These are phyloP conservation scores for Melastoma malabathricum DNA, from an alignment of 345 rosid genomes.

Conservation along the genomic window DNA sequence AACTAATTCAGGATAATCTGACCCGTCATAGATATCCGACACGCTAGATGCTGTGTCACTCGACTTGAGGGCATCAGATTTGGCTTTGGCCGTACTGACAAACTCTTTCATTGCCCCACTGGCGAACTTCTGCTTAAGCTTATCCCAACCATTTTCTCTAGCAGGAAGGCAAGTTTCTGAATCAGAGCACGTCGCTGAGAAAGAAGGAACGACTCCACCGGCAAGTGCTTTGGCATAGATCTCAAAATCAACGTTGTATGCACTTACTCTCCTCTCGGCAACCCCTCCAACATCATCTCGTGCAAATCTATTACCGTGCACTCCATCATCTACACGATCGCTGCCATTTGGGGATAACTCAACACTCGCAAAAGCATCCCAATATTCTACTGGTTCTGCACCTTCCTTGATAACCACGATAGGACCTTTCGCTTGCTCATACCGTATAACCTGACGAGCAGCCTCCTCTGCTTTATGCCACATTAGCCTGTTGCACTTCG, in stretches of 20 bases:
- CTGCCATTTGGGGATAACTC: conserved; percentile 18
- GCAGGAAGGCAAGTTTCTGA: conserved; percentile 57
- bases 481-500: conserved; percentile 30
- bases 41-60: conserved; percentile 1
- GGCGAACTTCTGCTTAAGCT: conserved; percentile 50
- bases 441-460: conserved; percentile 51
- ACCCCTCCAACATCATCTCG: conserved; percentile 9
- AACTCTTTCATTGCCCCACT: conserved; percentile 38
- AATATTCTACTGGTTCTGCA: conserved; percentile 42
- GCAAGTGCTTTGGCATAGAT: conserved; percentile 47
- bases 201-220: conserved; percentile 60
- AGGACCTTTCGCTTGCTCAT: conserved; percentile 51
- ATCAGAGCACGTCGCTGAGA: conserved; percentile 26
- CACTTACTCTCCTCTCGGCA: conserved; percentile 32
- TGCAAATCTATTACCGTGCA: conserved; percentile 11
- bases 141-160: conserved; percentile 53
- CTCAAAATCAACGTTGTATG: conserved; percentile 51
- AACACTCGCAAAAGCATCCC: conserved; percentile 40
- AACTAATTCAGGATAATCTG: conserved; percentile 10
- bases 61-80: conserved; percentile 7
- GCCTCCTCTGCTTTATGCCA: conserved; percentile 38
- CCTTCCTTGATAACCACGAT: conserved; percentile 32
- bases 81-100: conserved; percentile 29
- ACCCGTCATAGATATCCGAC: conserved; percentile 4
- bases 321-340: conserved; percentile 12